A percentile compares a stretch with the other conserved stretches of the same genome.
Evolutionary conservation across 148 eudicot genomes (phyloP).

Genomic region (Chenopodium quinoa): DNA sequence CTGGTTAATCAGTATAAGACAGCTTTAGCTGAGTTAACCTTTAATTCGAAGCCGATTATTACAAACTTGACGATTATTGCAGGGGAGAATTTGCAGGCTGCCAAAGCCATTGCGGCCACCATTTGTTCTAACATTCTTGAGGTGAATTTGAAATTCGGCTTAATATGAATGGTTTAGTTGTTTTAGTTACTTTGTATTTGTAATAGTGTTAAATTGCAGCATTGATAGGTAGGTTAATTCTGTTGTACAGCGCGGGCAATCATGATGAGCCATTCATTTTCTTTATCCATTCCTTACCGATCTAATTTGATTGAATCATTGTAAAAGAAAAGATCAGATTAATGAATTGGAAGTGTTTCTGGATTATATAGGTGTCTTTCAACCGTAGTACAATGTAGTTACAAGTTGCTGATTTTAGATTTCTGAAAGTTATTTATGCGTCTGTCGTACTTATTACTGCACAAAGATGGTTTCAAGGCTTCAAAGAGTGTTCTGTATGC

Average conservation of each 20-base stretch:
- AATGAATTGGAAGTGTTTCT: constrained; percentile 27
- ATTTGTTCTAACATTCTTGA: constrained; percentile 79
- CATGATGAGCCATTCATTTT: not conserved
- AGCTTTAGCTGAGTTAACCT: constrained; percentile 82
- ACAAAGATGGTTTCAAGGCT: not conserved
- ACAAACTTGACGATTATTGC: constrained; percentile 94
- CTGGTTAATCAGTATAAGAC: constrained; percentile 77
- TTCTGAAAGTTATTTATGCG: not conserved
- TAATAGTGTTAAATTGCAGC: constrained; percentile 24
- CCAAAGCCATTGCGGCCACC: constrained; percentile 67
- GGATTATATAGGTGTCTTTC: not conserved
- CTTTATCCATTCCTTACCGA: constrained; percentile 7
- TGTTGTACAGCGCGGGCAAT: constrained; percentile 12
- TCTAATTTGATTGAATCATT: constrained; percentile 8
- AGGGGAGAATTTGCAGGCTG: constrained; percentile 83
- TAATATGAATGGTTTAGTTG: constrained; percentile 24
- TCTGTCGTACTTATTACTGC: not conserved
- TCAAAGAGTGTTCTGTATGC: not conserved
- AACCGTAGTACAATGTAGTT: not conserved
- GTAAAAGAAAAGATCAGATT: constrained; percentile 25
- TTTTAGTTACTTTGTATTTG: constrained; percentile 6
- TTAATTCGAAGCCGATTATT: constrained; percentile 96
- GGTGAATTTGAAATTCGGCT: constrained; percentile 56
- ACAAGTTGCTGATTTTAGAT: not conserved
- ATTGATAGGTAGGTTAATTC: constrained; percentile 9